Base-by-base conservation (phyloP, 257 asterid species). In the Scutellaria galericulata region DNA sequence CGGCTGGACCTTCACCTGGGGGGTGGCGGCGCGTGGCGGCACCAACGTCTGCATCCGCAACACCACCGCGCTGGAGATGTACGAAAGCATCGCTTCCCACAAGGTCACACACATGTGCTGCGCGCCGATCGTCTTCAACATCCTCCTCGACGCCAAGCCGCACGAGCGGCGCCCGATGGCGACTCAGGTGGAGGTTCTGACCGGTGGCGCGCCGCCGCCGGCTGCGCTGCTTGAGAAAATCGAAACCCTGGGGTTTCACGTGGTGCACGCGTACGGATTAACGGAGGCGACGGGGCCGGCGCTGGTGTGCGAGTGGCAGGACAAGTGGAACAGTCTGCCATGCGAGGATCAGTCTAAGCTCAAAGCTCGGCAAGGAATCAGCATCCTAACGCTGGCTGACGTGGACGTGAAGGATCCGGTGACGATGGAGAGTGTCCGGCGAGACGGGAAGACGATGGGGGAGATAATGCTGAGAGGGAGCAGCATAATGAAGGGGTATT, bases 1-100 rank as follows among this genome's bases (percentile, higher is more conserved):
- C 42, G 98, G 98, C 0, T 93, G 95, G 98, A 93, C 98, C 10
- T 90, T 93, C 83, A 84, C 98, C 0, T 93, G 97, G 98, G 98
- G 96, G 0, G 75, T 89, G 10, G 89, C 98, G 2, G 98, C 98
- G 5, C 84, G 97, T 7, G 98, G 97, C 13, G 98, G 98, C 11
- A 89, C 96, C 1, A 93, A 89, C 56, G 90, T 93, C 42, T 93
- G 96, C 82, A 93, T 93, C 53, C 89, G 98, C 48, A 82, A 68
- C 79, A 84, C 93, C 0, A 64, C 92, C 6, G 90, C 98, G 0
- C 67, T 56, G 2, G 93, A 93, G 68, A 93, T 90, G 75, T 90
- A 86, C 78, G 65, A 66, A 1, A 82, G 35, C 83, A 90, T 93
- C 6, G 75, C 47, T 1, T 0, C 66, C 4, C 96, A 93, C 67